These are phyloP conservation scores for Meira nashicola DNA, from an alignment of 1,284 basidiomycete species.

Conservation along the genomic window DNA sequence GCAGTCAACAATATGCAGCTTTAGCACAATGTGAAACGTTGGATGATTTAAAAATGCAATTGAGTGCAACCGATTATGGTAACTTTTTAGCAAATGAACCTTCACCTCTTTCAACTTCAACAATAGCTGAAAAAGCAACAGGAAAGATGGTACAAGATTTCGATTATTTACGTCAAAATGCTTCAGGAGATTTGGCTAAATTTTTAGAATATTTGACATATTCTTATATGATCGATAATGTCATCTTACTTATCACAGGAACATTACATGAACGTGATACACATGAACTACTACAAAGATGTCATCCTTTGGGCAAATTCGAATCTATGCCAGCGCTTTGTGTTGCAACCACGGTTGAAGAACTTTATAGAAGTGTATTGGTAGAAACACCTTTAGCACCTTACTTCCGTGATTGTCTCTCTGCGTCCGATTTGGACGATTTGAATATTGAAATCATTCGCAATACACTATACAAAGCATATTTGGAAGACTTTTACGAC, in stretches of 20 bases:
- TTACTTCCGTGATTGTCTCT: conserved; percentile 93
- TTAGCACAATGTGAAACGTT: conserved; percentile 95
- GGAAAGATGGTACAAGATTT: conserved; percentile 94
- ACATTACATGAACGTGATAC: conserved; percentile 96
- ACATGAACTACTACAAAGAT: conserved; percentile 89
- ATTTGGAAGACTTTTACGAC: conserved; percentile 92
- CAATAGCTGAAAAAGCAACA: conserved; percentile 91
- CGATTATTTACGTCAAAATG: conserved; percentile 85
- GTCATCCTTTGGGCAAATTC: conserved; percentile 93
- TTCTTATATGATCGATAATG: conserved; percentile 99
- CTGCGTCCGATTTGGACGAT: conserved; percentile 93
- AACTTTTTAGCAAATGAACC: conserved; percentile 97
- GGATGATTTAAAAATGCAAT: conserved; percentile 67
- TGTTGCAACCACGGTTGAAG: conserved; percentile 98
- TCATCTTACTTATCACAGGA: conserved; percentile 93
- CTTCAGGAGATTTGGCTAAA: conserved; percentile 80
- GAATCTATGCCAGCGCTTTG: conserved; percentile 99
- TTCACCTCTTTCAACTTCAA: conserved; percentile 87
- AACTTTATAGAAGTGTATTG: conserved; percentile 91
- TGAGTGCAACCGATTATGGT: conserved; percentile 94
- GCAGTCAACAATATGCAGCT: conserved; percentile 82
- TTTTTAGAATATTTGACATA: conserved; percentile 99
- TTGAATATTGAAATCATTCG: conserved; percentile 99
- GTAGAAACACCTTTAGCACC: conserved; percentile 96
- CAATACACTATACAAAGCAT: conserved; percentile 99